phyloP scores from a whole-genome alignment of 495 filamentous ascomycete genomes.

The Monascus purpureus region DNA sequence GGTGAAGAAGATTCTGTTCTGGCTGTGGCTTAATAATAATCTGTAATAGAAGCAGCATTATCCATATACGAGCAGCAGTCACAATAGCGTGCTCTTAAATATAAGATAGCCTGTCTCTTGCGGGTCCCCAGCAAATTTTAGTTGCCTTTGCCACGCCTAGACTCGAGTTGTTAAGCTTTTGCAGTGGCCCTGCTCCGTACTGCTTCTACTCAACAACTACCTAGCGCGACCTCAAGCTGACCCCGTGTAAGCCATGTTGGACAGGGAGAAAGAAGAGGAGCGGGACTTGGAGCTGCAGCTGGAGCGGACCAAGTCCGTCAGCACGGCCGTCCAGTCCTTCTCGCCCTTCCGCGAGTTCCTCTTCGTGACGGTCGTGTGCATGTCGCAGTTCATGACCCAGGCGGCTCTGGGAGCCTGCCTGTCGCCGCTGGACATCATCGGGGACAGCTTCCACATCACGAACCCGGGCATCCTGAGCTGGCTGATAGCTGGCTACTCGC shows the following conservation, averaged over 20 bases:
- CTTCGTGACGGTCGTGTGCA: conserved; percentile 27
- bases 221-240: too few species aligned
- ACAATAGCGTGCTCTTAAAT: too few species aligned
- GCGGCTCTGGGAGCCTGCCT: conserved; percentile 18
- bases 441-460: conserved; percentile 26
- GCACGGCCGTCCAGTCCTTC: conserved; percentile 1
- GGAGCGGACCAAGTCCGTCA: background rate
- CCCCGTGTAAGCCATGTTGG: background rate
- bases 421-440: conserved; percentile 28
- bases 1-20: too few species aligned
- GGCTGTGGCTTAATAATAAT: too few species aligned
- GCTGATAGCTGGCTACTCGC: conserved; percentile 43
- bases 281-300: background rate
- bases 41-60: too few species aligned
- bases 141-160: too few species aligned
- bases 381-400: conserved; percentile 31
- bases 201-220: too few species aligned
- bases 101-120: too few species aligned
- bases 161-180: too few species aligned
- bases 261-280: background rate
- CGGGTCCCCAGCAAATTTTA: too few species aligned
- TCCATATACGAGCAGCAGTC: too few species aligned
- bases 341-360: conserved; percentile 14
- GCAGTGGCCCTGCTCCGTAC: too few species aligned
- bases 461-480: conserved; percentile 32